phyloP scores from a whole-genome alignment of 805 yeast species.

The Henningerozyma blattae region DNA sequence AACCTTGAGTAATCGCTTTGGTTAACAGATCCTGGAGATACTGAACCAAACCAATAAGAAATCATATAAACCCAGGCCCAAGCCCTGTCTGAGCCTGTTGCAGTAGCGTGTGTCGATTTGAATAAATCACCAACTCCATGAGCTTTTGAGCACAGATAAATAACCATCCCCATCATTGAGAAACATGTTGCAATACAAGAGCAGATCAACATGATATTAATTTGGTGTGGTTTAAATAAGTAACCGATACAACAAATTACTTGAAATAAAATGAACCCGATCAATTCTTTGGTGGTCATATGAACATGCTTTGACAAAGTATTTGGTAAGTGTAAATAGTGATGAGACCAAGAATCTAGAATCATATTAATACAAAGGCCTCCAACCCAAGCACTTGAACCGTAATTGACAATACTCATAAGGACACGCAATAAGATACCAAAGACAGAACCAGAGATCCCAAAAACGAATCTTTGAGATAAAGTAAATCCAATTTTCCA shows the following conservation, averaged over 20 bases:
- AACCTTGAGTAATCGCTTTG: constrained; percentile 31
- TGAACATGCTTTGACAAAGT: constrained; percentile 23
- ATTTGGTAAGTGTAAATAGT: constrained; percentile 25
- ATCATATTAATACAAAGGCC: constrained; percentile 29
- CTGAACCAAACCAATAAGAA: constrained; percentile 31
- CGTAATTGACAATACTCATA: constrained; percentile 37
- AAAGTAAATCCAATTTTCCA: constrained; percentile 39
- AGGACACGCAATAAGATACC: constrained; percentile 32
- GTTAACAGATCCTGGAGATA: constrained; percentile 30
- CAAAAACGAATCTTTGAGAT: constrained; percentile 35
- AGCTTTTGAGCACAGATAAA: constrained; percentile 23
- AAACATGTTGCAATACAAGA: constrained; percentile 28
- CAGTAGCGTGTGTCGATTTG: constrained; percentile 17
- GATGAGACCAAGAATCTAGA: constrained; percentile 30
- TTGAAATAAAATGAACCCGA: constrained; percentile 32
- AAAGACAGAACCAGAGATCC: constrained; percentile 32
- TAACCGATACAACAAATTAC: constrained; percentile 31
- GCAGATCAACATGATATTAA: constrained; percentile 26
- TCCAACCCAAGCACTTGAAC: constrained; percentile 35
- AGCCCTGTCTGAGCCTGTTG: constrained; percentile 26
- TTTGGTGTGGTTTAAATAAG: constrained; percentile 32
- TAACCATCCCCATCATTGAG: constrained; percentile 30
- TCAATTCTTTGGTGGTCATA: constrained; percentile 27
- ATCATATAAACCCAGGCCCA: constrained; percentile 34
- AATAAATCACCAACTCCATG: constrained; percentile 27